These are phyloP conservation scores for Ogataea hybrid DNA, from an alignment of 1,139 yeast genomes.

Conservation along the genomic window DNA sequence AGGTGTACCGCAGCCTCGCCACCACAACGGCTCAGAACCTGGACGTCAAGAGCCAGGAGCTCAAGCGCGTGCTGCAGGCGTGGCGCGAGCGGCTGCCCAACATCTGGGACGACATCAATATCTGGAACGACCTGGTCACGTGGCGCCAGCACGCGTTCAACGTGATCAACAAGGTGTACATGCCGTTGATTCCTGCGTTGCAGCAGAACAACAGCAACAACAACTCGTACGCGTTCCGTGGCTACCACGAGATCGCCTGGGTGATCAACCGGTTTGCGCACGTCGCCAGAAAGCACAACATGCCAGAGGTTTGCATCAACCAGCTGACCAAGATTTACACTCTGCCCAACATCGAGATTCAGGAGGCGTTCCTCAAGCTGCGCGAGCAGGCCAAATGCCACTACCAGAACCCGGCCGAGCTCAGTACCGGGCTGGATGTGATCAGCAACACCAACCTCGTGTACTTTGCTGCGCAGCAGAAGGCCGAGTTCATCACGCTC, in stretches of 20 bases:
- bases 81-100: constrained; percentile 98
- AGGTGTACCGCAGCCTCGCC: constrained; percentile 84
- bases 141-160: constrained; percentile 99
- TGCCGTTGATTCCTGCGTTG: constrained; percentile 86
- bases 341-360: constrained; percentile 95
- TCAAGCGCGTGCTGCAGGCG: constrained; percentile 90
- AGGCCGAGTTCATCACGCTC: constrained; percentile 94
- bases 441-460: constrained; percentile 94
- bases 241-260: constrained; percentile 99
- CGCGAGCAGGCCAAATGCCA: constrained; percentile 98
- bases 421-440: constrained; percentile 93
- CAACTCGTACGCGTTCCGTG: constrained; percentile 92
- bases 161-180: constrained; percentile 90
- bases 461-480: constrained; percentile 94
- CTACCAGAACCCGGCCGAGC: constrained; percentile 82
- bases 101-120: constrained; percentile 93
- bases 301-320: constrained; percentile 95
- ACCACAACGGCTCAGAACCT: constrained; percentile 90
- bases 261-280: constrained; percentile 97
- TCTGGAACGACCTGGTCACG: constrained; percentile 97
- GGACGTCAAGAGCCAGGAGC: constrained; percentile 89
- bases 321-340: constrained; percentile 94
- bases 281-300: constrained; percentile 93
- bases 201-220: constrained; percentile 76
- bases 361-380: constrained; percentile 92